Base-by-base conservation (phyloP, 2,329 filamentous ascomycete species). In the Metarhizium anisopliae region DNA sequence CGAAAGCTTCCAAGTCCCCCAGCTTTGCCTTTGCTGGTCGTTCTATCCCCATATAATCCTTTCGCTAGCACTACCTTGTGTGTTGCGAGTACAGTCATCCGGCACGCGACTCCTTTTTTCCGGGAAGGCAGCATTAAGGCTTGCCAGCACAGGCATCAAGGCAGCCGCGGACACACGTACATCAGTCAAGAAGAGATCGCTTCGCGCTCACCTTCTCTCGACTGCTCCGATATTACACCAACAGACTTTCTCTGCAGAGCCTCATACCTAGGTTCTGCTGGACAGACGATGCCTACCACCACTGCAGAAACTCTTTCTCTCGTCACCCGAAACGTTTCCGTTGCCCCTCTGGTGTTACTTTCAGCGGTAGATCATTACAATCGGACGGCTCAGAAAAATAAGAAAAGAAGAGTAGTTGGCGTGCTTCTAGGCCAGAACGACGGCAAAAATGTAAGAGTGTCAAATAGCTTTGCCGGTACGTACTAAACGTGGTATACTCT, bases 341-440 rank as follows among this genome's bases (percentile, higher is more conserved):
- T 99, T 74, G 94, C 94, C 67, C 94, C 94, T 65, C 86, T 99
- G 71, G 94, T 99, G 67, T 90, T 99, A 64, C 90, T 99, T 68
- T 97, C 93, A 62, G 92, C 87, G 65, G 94, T 95, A 81, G 94
- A 99, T 78, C 94, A 99, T 77, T 99, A 95, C 78, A 95, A 95
- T 71, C 89, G 94, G 62, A 89, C 90, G 60, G 87, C 86, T 61
- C 89, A 88, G 65, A 96, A 94, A 74, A 92, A 90, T 69, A 90
- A 89, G 64, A 78, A 80, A 70, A 86, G 87, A 70, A 86, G 94
- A 68, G 94, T 97, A 42, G 93, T 99, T 40, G 94, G 94, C 67
- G 94, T 97, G 51, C 77, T 99, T 56, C 78, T 99, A 59, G 94
- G 94, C 50, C 91, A 96, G 75, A 97, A 97, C 65, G 90, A 96